Percentiles rank a stretch among this genome's conserved stretches.
These are phyloP conservation scores for Ganoderma resinaceum DNA, from an alignment of 1,284 basidiomycete species.

Conservation along the genomic window DNA sequence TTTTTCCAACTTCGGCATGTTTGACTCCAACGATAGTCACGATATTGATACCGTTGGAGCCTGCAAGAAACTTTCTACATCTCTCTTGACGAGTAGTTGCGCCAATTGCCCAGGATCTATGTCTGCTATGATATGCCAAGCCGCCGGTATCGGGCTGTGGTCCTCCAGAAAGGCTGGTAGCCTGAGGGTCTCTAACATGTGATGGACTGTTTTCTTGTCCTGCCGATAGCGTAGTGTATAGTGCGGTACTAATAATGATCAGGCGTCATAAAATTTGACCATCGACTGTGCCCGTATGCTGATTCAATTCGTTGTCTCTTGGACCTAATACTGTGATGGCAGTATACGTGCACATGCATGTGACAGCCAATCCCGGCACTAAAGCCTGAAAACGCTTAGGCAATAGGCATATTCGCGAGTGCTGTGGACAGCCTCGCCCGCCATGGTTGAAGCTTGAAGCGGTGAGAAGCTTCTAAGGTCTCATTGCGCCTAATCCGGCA, in stretches of 20 bases:
- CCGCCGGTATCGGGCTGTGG: not conserved
- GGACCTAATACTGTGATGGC: not conserved
- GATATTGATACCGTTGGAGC: not conserved
- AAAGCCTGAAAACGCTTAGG: too few species aligned
- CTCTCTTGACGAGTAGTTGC: not conserved
- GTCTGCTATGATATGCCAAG: not conserved
- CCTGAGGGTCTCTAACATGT: not conserved
- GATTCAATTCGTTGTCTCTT: not conserved
- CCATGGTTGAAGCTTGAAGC: too few species aligned
- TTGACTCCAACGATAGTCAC: not conserved
- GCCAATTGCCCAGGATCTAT: slow-evolving; percentile 1
- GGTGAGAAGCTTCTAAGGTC: not conserved
- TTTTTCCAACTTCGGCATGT: not conserved
- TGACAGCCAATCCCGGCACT: too few species aligned
- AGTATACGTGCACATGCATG: too few species aligned
- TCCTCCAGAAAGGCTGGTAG: not conserved
- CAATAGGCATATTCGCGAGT: too few species aligned
- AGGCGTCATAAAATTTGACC: not conserved
- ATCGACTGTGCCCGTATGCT: not conserved
- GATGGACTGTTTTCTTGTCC: not conserved
- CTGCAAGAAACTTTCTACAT: slow-evolving; percentile 1
- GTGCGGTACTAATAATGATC: too few species aligned
- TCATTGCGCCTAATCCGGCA: not conserved
- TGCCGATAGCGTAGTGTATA: not conserved
- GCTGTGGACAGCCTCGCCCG: not conserved